Evolutionary conservation across 2,329 filamentous ascomycete genomes (phyloP).

Genomic region (Cadophora sp.): DNA sequence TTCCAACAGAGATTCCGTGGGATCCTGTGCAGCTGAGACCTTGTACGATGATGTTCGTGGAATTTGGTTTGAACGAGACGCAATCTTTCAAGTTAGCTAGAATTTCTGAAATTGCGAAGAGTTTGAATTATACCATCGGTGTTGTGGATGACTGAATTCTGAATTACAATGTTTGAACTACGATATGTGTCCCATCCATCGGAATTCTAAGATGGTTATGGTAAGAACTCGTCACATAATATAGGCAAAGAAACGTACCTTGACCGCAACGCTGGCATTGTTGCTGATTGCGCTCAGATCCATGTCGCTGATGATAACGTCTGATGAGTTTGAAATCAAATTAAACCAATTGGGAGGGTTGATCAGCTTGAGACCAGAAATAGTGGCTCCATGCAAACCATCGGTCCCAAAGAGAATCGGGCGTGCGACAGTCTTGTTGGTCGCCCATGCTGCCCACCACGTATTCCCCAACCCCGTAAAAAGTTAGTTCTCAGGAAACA

Average conservation of each 20-base stretch:
- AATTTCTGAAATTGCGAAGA: neutral
- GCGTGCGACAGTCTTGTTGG: constrained; percentile 57
- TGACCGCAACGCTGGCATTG: too few relatives aligned
- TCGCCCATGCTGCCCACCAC: constrained; percentile 57
- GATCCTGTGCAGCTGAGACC: constrained; percentile 70
- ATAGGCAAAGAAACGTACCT: too few relatives aligned
- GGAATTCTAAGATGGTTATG: constrained; percentile 38
- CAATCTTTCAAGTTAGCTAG: constrained; percentile 13
- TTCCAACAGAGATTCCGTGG: constrained; percentile 73
- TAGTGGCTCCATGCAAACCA: constrained; percentile 56
- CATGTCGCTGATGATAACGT: too few relatives aligned
- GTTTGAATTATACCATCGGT: constrained; percentile 2
- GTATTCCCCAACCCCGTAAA: too few relatives aligned
- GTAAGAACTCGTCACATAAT: too few relatives aligned
- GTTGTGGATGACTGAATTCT: constrained; percentile 10
- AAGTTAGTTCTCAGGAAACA: too few relatives aligned
- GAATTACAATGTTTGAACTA: constrained; percentile 16
- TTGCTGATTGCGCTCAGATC: too few relatives aligned
- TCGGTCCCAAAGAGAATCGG: constrained; percentile 62
- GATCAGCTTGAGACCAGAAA: constrained; percentile 58
- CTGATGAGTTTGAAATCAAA: too few relatives aligned
- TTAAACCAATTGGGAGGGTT: constrained; percentile 58
- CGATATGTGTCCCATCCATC: constrained; percentile 16
- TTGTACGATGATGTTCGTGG: constrained; percentile 64
- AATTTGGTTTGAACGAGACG: constrained; percentile 17